phyloP scores from a whole-genome alignment of 257 asterid species.

The Paulownia fortunei region DNA sequence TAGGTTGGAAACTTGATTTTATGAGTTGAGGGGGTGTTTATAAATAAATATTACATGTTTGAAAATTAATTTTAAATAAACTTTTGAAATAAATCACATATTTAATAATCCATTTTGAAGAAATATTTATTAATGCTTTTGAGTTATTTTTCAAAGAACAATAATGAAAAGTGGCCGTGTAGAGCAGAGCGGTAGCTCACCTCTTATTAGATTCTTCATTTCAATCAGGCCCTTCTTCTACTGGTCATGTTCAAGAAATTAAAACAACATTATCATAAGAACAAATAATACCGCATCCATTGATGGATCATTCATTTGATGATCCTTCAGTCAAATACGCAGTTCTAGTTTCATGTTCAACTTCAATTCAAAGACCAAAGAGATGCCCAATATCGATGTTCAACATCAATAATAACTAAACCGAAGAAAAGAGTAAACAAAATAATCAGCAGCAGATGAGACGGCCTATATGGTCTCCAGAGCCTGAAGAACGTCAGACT shows the following conservation, averaged over 20 bases:
- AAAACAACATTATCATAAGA: neutral
- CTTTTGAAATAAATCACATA: too few species aligned
- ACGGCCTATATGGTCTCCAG: conserved; percentile 64
- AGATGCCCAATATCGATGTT: neutral
- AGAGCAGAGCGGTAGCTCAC: neutral
- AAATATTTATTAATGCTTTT: too few species aligned
- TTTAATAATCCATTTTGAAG: too few species aligned
- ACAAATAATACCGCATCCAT: neutral
- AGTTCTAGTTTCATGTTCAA: conserved; percentile 17
- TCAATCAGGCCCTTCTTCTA: neutral
- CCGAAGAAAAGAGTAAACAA: neutral
- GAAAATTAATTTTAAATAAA: too few species aligned
- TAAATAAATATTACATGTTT: too few species aligned
- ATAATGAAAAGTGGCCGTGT: neutral
- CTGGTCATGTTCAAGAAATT: neutral
- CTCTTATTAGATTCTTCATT: neutral
- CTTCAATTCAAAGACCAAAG: conserved; percentile 9
- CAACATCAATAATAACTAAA: neutral
- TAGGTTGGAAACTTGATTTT: too few species aligned
- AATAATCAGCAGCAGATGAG: conserved; percentile 33
- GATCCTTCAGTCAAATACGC: conserved; percentile 25
- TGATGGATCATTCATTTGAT: conserved; percentile 21
- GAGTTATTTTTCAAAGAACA: too few species aligned
- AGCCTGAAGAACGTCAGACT: conserved; percentile 87
- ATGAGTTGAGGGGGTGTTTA: too few species aligned